Conservation (phyloP, 2,329 filamentous ascomycete genomes). For the Exophiala aquamarina region DNA sequence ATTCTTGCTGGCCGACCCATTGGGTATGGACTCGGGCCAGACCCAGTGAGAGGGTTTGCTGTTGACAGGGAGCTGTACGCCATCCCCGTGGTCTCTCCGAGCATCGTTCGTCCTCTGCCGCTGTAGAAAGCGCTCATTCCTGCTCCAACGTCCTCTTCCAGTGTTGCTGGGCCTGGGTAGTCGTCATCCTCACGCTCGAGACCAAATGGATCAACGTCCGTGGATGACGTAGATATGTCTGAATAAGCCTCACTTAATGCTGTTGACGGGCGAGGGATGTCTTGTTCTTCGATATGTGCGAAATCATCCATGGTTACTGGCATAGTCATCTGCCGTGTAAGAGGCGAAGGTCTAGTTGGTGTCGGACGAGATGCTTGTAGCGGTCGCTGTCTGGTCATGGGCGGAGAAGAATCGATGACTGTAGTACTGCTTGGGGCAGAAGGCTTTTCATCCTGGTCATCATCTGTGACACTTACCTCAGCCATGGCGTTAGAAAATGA, state of each 20-base stretch:
- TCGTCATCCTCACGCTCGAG: slow-evolving; percentile 25
- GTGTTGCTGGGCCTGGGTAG: slow-evolving; percentile 22
- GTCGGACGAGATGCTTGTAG: slow-evolving; percentile 12
- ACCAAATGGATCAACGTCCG: slow-evolving; percentile 28
- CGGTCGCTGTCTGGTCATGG: slow-evolving; percentile 7
- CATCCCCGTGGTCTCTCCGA: slow-evolving; percentile 9
- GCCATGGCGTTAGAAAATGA: slow-evolving; percentile 47
- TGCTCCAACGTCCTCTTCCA: slow-evolving; percentile 21
- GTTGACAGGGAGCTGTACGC: slow-evolving; percentile 6
- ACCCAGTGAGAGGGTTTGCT: slow-evolving; percentile 14
- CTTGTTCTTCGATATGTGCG: slow-evolving; percentile 18
- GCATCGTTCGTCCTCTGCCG: slow-evolving; percentile 24
- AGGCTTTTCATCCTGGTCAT: not conserved
- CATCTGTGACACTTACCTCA: slow-evolving; percentile 27
- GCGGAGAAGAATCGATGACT: slow-evolving; percentile 14
- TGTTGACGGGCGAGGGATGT: slow-evolving; percentile 24
- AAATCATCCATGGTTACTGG: slow-evolving; percentile 28
- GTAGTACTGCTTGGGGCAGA: no score
- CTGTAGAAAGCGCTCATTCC: slow-evolving; percentile 21
- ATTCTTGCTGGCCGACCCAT: slow-evolving; percentile 15
- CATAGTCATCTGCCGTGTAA: slow-evolving; percentile 27
- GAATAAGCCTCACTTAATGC: slow-evolving; percentile 27
- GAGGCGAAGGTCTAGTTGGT: slow-evolving; percentile 22
- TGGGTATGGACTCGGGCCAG: slow-evolving; percentile 17
- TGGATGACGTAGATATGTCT: slow-evolving; percentile 23